These are phyloP conservation scores for Diaporthe caulivora DNA, from an alignment of 2,329 filamentous ascomycete species.

Conservation along the genomic window DNA sequence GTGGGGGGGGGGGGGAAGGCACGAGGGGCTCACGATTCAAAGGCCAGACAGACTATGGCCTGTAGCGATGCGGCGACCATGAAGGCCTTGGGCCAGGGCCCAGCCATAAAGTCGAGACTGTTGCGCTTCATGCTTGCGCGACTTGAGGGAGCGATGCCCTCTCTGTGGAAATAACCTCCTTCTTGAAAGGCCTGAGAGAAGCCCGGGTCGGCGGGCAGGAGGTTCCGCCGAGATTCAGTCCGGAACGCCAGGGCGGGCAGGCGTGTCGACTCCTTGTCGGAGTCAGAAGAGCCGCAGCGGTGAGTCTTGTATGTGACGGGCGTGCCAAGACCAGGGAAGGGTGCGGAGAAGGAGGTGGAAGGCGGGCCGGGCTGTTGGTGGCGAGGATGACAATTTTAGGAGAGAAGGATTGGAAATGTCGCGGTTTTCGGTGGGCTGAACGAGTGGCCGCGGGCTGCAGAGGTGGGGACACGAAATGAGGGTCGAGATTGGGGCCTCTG, in stretches of 20 bases:
- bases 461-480: conserved; percentile 31
- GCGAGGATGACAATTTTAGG: conserved; percentile 30
- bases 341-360: conserved; percentile 28
- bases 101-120: conserved; percentile 82
- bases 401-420: conserved; percentile 36
- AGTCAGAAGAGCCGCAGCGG: conserved; percentile 34
- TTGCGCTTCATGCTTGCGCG: conserved; percentile 50
- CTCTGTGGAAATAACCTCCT: conserved; percentile 51
- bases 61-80: conserved; percentile 80
- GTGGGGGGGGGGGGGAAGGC: background rate
- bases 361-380: background rate
- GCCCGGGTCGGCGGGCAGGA: conserved; percentile 54
- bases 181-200: conserved; percentile 44
- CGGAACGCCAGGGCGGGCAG: conserved; percentile 60
- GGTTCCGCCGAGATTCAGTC: conserved; percentile 59
- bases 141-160: conserved; percentile 49
- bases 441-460: conserved; percentile 18
- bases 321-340: conserved; percentile 14
- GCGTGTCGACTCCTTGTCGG: conserved; percentile 46
- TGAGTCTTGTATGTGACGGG: background rate
- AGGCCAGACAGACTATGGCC: conserved; percentile 81
- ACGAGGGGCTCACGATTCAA: conserved; percentile 80
- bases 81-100: conserved; percentile 90
- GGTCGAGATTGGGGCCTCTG: conserved; percentile 26
- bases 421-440: conserved; percentile 13